These are phyloP conservation scores for Leishmania guyanensis DNA, from an alignment of 208 protist species.

Conservation along the genomic window DNA sequence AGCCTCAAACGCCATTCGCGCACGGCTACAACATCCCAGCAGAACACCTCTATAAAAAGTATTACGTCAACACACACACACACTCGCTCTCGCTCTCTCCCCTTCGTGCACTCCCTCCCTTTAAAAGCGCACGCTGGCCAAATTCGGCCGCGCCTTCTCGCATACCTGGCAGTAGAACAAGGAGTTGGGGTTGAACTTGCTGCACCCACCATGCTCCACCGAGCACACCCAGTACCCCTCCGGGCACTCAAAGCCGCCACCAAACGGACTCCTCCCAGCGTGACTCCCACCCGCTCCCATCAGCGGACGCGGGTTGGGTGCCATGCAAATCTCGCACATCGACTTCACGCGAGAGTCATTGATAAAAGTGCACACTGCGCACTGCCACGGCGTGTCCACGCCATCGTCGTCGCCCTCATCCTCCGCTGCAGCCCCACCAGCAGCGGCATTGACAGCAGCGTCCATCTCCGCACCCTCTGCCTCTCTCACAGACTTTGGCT, in stretches of 20 bases:
- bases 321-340: slow-evolving; percentile 56
- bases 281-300: neutral
- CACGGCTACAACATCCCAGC: neutral
- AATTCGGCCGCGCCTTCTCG: slow-evolving; percentile 74
- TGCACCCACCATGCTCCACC: slow-evolving; percentile 85
- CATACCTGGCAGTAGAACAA: slow-evolving; percentile 88
- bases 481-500: slow-evolving; percentile 27
- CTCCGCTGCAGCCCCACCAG: neutral
- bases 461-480: slow-evolving; percentile 12
- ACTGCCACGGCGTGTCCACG: slow-evolving; percentile 59
- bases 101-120: neutral
- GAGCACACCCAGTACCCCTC: slow-evolving; percentile 83
- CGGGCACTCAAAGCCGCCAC: slow-evolving; percentile 53
- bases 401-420: slow-evolving; percentile 29
- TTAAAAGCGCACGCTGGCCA: slow-evolving; percentile 72
- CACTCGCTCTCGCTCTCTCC: neutral
- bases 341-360: slow-evolving; percentile 42
- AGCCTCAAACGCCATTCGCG: neutral
- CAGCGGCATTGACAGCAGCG: slow-evolving; percentile 1
- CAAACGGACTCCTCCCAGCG: slow-evolving; percentile 1
- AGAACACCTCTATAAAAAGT: neutral
- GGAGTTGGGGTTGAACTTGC: slow-evolving; percentile 80
- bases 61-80: neutral
- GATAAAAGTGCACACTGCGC: slow-evolving; percentile 64
- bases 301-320: slow-evolving; percentile 50